These are phyloP conservation scores for Plantago elongata DNA, from an alignment of 257 asterid species.

Conservation along the genomic window DNA sequence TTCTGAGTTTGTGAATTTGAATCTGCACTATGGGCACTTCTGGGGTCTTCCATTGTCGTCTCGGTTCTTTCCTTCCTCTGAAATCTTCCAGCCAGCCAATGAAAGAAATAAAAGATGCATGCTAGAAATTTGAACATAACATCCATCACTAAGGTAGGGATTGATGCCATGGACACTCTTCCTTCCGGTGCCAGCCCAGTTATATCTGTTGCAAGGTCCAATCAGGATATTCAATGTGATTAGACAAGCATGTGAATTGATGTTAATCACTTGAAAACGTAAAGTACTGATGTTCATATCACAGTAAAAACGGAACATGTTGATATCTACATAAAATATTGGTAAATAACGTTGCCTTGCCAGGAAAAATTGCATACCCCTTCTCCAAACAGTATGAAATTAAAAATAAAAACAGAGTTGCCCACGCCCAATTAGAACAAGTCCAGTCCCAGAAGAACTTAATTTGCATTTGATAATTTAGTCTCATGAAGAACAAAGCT, in stretches of 20 bases:
- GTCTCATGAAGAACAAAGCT: not conserved
- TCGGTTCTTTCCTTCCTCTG: conserved; percentile 29
- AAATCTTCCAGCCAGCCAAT: conserved; percentile 34
- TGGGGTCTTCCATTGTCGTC: conserved; percentile 25
- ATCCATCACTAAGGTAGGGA: conserved; percentile 24
- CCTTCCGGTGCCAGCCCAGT: conserved; percentile 27
- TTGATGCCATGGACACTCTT: conserved; percentile 34
- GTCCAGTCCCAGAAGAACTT: not conserved
- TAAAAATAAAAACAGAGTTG: too few species aligned
- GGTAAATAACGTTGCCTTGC: too few species aligned
- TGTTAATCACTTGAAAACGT: not conserved
- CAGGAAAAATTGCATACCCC: too few species aligned
- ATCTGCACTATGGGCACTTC: conserved; percentile 24
- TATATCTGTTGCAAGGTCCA: conserved; percentile 35
- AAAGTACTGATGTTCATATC: too few species aligned
- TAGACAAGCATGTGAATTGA: conserved; percentile 1
- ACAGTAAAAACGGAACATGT: not conserved
- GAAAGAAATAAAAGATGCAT: conserved; percentile 36
- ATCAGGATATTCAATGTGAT: conserved; percentile 9
- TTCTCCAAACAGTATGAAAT: too few species aligned
- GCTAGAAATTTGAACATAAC: conserved; percentile 48
- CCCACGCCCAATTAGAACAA: conserved; percentile 1
- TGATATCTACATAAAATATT: too few species aligned
- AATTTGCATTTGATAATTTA: not conserved
- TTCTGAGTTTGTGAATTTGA: conserved; percentile 31